Percentiles rank a stretch among this genome's conserved stretches.
phyloP scores from a whole-genome alignment of 2,329 filamentous ascomycete species.

The Fusarium tricinctum region DNA sequence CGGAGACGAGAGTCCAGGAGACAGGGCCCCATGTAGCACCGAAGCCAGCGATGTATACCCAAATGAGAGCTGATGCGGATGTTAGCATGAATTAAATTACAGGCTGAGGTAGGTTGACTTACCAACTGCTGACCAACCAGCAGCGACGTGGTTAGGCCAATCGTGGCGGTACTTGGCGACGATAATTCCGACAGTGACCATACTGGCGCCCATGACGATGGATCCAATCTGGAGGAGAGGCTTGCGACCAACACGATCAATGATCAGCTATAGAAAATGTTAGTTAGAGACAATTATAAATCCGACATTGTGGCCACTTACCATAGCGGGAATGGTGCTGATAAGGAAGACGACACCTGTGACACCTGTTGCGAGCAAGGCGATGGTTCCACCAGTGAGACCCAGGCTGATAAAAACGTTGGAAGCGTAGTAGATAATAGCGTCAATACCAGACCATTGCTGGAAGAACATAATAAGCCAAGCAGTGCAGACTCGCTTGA shows the following conservation, averaged over 20 bases:
- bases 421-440: conserved; percentile 62
- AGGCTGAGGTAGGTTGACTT: neutral
- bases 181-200: conserved; percentile 39
- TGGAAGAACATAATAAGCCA: conserved; percentile 74
- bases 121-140: conserved; percentile 57
- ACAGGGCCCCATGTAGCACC: conserved; percentile 62
- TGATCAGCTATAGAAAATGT: conserved; percentile 44
- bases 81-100: fast-evolving
- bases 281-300: neutral
- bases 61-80: conserved; percentile 44
- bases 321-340: conserved; percentile 53
- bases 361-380: conserved; percentile 77
- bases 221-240: conserved; percentile 57
- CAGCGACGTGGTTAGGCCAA: conserved; percentile 52
- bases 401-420: conserved; percentile 76
- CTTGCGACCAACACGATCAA: conserved; percentile 59
- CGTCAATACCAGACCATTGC: conserved; percentile 54
- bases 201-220: conserved; percentile 53
- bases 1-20: conserved; percentile 63
- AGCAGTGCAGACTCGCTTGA: conserved; percentile 75
- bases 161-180: conserved; percentile 41
- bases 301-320: neutral
- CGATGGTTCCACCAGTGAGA: conserved; percentile 69
- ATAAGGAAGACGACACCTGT: conserved; percentile 77
- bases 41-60: conserved; percentile 66